phyloP scores from a whole-genome alignment of 2,329 filamentous ascomycete species.

The Pseudogymnoascus sp. region DNA sequence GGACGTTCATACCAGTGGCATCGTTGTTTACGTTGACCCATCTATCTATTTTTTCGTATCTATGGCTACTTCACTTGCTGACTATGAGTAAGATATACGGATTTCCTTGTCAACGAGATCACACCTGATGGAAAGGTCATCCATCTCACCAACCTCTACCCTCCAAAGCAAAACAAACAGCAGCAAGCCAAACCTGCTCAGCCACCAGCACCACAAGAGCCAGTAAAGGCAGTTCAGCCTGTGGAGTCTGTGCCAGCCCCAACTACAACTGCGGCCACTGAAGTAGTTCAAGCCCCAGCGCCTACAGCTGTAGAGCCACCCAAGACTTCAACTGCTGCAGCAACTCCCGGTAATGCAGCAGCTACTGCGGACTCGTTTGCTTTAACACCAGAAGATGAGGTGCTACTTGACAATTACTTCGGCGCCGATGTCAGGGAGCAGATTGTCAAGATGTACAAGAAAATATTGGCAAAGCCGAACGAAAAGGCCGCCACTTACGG shows the following conservation, averaged over 20 bases:
- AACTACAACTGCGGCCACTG: background rate
- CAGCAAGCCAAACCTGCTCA: constrained; percentile 13
- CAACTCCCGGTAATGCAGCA: background rate
- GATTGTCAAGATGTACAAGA: constrained; percentile 49
- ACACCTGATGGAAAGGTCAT: constrained; percentile 54
- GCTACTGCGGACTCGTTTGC: constrained; percentile 22
- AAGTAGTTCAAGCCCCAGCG: background rate
- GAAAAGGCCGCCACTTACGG: constrained; percentile 50
- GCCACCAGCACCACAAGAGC: constrained; percentile 12
- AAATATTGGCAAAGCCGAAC: constrained; percentile 45
- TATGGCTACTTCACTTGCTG: background rate
- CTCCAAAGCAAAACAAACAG: constrained; percentile 7
- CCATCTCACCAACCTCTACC: constrained; percentile 44
- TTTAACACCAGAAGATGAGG: constrained; percentile 38
- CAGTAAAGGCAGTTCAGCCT: constrained; percentile 13
- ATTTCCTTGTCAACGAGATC: constrained; percentile 71
- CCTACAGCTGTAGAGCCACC: background rate
- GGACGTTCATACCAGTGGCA: background rate
- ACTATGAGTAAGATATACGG: constrained; percentile 50
- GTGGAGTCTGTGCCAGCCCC: background rate
- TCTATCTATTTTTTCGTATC: background rate
- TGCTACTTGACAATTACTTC: constrained; percentile 40
- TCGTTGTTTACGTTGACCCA: background rate
- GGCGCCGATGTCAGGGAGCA: constrained; percentile 41
- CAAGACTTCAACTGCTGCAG: constrained; percentile 1